Percentiles rank a stretch among this genome's conserved stretches.
phyloP scores from a whole-genome alignment of 352 stramenopile genomes.

The Phytophthora multivora region DNA sequence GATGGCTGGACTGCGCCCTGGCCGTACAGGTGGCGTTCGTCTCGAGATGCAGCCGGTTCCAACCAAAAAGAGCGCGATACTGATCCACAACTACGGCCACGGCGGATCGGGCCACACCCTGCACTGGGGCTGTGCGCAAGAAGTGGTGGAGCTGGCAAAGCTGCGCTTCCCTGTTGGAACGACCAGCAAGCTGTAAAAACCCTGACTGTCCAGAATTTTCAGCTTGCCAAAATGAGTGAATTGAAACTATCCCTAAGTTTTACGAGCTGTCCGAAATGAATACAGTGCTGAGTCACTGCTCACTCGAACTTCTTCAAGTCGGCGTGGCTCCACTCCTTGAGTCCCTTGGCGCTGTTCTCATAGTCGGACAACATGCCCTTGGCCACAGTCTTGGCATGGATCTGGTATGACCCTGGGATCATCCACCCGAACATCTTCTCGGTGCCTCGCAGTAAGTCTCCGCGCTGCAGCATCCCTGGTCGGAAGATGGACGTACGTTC shows the following conservation, averaged over 20 bases:
- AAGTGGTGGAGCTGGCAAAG: constrained; percentile 47
- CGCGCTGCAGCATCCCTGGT: constrained; percentile 62
- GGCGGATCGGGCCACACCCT: constrained; percentile 68
- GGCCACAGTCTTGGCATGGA: constrained; percentile 53
- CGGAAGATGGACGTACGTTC: constrained; percentile 60
- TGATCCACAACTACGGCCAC: constrained; percentile 81
- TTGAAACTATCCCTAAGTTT: background rate
- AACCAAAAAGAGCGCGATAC: constrained; percentile 36
- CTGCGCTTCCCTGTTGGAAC: constrained; percentile 15
- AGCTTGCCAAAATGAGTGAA: background rate
- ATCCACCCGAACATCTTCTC: constrained; percentile 62
- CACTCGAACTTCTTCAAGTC: constrained; percentile 66
- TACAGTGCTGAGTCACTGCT: background rate
- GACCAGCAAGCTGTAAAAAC: constrained; percentile 13
- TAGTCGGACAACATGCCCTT: constrained; percentile 78
- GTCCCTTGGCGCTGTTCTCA: constrained; percentile 44
- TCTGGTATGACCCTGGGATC: constrained; percentile 46
- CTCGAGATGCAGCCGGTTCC: constrained; percentile 46
- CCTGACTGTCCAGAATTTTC: too few relatives aligned
- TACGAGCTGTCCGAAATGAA: background rate
- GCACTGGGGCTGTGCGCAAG: constrained; percentile 67
- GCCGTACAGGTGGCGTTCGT: constrained; percentile 45
- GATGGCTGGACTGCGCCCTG: constrained; percentile 55
- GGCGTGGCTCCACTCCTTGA: constrained; percentile 55
- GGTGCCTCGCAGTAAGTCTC: constrained; percentile 52